Conservation (phyloP, 75 land plant species). For the Isoetes taiwanensis region DNA sequence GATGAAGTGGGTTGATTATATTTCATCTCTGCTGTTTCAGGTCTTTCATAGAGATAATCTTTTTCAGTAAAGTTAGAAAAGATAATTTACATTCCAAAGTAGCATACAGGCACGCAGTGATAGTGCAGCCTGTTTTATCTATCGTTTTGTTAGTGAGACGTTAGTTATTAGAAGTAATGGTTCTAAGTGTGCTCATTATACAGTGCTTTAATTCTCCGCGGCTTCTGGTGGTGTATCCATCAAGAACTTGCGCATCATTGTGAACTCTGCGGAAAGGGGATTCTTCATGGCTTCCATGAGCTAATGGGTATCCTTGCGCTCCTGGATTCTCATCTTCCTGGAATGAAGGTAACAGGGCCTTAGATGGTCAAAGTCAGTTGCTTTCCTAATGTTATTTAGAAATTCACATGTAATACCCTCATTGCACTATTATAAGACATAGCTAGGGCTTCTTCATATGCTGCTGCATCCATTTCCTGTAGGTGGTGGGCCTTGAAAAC, state of each 20-base stretch:
- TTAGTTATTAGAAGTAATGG: too few relatives aligned
- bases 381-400: neutral
- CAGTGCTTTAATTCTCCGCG: constrained; percentile 1
- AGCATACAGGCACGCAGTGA: too few relatives aligned
- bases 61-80: too few relatives aligned
- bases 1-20: too few relatives aligned
- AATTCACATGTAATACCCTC: neutral
- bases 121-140: too few relatives aligned
- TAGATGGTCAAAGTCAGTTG: neutral
- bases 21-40: too few relatives aligned
- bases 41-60: too few relatives aligned
- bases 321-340: neutral
- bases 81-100: too few relatives aligned
- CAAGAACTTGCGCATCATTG: neutral
- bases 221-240: neutral
- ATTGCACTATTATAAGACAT: constrained; percentile 4
- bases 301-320: neutral
- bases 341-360: neutral
- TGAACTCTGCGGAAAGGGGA: neutral
- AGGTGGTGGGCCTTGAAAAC: constrained; percentile 5
- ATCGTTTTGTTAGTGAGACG: too few relatives aligned
- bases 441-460: constrained; percentile 1
- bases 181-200: too few relatives aligned
- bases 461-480: neutral
- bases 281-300: too few relatives aligned